A percentile compares a stretch with the other conserved stretches of the same genome.
These are phyloP conservation scores for Cetradonia linearis DNA, from an alignment of 495 filamentous ascomycete species.

Conservation along the genomic window DNA sequence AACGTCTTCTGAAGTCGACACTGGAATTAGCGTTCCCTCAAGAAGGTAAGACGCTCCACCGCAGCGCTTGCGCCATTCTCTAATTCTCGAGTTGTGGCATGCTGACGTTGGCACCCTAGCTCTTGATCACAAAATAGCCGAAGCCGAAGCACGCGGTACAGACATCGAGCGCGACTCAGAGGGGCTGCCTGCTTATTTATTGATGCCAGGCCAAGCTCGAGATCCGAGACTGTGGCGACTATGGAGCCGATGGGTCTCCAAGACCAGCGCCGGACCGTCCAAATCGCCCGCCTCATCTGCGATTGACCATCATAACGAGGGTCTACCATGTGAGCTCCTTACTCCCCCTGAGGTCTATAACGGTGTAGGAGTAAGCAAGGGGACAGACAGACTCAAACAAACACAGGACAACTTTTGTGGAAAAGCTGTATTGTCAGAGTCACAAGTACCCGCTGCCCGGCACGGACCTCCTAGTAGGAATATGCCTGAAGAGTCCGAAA, in stretches of 20 bases:
- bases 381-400: not conserved
- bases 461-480: not conserved
- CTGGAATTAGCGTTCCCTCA: conserved; percentile 9
- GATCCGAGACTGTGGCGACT: not conserved
- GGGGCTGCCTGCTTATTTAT: conserved; percentile 5
- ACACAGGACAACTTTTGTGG: not conserved
- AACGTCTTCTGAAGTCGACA: conserved; percentile 7
- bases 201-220: conserved; percentile 8
- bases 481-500: not conserved
- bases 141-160: not conserved
- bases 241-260: not conserved
- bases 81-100: not conserved
- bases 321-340: not conserved
- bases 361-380: not conserved
- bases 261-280: not conserved
- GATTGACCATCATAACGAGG: not conserved
- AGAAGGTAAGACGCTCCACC: conserved; percentile 1
- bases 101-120: conserved; percentile 2
- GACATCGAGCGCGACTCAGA: conserved; percentile 3
- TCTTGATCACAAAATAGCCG: not conserved
- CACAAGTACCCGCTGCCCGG: not conserved
- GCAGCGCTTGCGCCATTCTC: not conserved
- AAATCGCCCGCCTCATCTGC: not conserved
- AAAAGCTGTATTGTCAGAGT: not conserved
- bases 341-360: not conserved